Evolutionary conservation across 345 rosid species (phyloP), one percentile per base, ranked within the genome.

Genomic region (Gossypium bickii): DNA sequence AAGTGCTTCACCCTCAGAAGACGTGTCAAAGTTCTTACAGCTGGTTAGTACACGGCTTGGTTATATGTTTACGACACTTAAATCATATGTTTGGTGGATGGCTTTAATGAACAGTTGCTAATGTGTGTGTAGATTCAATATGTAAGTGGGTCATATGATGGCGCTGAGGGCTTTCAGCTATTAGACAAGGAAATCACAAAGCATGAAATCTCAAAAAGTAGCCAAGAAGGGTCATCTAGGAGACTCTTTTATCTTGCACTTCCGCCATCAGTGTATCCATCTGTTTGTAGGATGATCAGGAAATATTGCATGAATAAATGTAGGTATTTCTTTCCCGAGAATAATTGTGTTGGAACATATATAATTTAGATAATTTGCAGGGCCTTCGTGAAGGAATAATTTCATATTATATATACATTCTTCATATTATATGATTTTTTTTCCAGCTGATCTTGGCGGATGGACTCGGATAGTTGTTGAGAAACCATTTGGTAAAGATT

Each of bases 241-340:
- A 93, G 99, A 77, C 83, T 93, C 63, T 95, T 95, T 82, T 95
- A 95, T 77, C 80, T 93, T 74, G 99, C 99, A 77, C 98, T 95
- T 68, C 99, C 99, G 0, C 98, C 99, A 1, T 93, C 99, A 43
- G 93, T 95, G 24, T 95, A 95, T 83, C 99, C 98, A 65, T 67
- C 91, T 80, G 99, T 93, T 47, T 83, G 89, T 93, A 91, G 80
- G 87, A 93, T 95, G 99, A 93, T 95, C 79, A 88, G 77, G 78
- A 67, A 79, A 44, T 93, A 86, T 73, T 95, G 98, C 88, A 91
- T 84, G 92, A 91, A 89, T 85, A 91, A 85, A 87, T 91, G 99
- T 91, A 88, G 86, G 93, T 79, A 25, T 12, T 29, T 70, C 27
- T 52, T 9, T 70, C 60, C 17, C 47, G 0, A 52, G 48, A 70